Percentiles rank a stretch among this genome's conserved stretches.
These are phyloP conservation scores for Lasiodiplodia citricola DNA, from an alignment of 2,329 filamentous ascomycete genomes.

Conservation along the genomic window DNA sequence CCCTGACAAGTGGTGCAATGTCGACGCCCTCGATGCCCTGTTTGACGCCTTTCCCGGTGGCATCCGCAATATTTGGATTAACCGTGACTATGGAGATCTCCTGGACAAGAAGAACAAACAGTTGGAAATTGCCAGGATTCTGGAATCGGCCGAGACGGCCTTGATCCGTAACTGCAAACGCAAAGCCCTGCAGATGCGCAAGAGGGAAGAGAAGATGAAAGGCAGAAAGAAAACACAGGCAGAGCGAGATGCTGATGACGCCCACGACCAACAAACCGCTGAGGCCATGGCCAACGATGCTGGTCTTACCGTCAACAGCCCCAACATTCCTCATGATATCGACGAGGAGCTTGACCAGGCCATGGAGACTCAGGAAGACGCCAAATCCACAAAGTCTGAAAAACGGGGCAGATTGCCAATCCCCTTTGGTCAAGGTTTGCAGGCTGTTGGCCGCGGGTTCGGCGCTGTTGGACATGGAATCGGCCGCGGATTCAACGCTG, in stretches of 20 bases:
- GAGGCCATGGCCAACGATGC: conserved; percentile 11
- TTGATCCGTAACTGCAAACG: conserved; percentile 71
- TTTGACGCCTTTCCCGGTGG: conserved; percentile 97
- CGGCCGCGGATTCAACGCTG: conserved; percentile 16
- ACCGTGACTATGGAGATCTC: conserved; percentile 82
- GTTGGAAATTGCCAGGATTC: conserved; percentile 69
- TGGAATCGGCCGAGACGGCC: conserved; percentile 85
- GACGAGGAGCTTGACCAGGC: conserved; percentile 21
- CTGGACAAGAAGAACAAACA: conserved; percentile 82
- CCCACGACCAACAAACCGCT: background rate
- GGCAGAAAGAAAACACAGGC: conserved; percentile 6
- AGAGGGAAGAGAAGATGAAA: conserved; percentile 5
- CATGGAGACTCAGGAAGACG: background rate
- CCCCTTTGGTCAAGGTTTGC: conserved; percentile 34
- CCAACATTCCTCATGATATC: conserved; percentile 17
- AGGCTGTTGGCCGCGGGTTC: conserved; percentile 15
- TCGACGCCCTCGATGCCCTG: conserved; percentile 78
- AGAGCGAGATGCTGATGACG: background rate
- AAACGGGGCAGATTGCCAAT: conserved; percentile 45
- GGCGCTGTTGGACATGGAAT: conserved; percentile 10
- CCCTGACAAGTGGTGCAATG: conserved; percentile 85
- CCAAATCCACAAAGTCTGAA: background rate
- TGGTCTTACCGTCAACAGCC: conserved; percentile 12
- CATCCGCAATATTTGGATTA: conserved; percentile 95
- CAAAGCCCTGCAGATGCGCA: conserved; percentile 38